These are phyloP conservation scores for Amniculicola lignicola DNA, from an alignment of 495 filamentous ascomycete genomes.

Conservation along the genomic window DNA sequence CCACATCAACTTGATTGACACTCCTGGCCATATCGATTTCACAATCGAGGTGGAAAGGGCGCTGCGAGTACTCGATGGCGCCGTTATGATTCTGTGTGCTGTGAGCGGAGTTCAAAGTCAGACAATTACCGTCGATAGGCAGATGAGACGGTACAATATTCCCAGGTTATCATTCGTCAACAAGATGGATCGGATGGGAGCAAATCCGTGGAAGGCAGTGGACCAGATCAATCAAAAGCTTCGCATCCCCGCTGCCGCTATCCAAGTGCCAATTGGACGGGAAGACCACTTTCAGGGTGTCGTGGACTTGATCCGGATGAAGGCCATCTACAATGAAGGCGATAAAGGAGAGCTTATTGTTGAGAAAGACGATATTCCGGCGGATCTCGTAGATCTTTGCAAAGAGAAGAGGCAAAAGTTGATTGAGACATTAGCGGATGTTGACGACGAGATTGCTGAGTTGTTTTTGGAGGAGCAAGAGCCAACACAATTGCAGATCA, in stretches of 20 bases:
- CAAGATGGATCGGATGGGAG: conserved; percentile 99
- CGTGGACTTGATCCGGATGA: conserved; percentile 90
- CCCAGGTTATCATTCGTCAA: conserved; percentile 95
- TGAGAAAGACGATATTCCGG: conserved; percentile 76
- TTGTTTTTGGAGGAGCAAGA: conserved; percentile 83
- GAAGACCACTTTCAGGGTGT: conserved; percentile 94
- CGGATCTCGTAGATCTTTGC: conserved; percentile 66
- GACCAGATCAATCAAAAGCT: conserved; percentile 97
- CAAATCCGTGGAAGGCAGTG: conserved; percentile 96
- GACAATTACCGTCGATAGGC: conserved; percentile 96
- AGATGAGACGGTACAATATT: conserved; percentile 98
- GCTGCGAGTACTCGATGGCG: conserved; percentile 91
- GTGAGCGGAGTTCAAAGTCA: conserved; percentile 97
- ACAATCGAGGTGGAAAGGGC: conserved; percentile 99
- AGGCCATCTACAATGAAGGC: conserved; percentile 87
- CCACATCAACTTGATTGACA: conserved; percentile 98
- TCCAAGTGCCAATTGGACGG: conserved; percentile 91
- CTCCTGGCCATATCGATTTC: conserved; percentile 98
- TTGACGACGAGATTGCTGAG: conserved; percentile 97
- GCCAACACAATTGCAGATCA: conserved; percentile 76
- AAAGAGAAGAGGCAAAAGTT: conserved; percentile 77
- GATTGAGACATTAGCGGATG: conserved; percentile 94
- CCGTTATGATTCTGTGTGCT: conserved; percentile 97
- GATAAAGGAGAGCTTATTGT: conserved; percentile 67
- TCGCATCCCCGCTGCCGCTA: conserved; percentile 83